Base-by-base conservation (phyloP, 805 yeast species). In the Pichia occidentalis region DNA sequence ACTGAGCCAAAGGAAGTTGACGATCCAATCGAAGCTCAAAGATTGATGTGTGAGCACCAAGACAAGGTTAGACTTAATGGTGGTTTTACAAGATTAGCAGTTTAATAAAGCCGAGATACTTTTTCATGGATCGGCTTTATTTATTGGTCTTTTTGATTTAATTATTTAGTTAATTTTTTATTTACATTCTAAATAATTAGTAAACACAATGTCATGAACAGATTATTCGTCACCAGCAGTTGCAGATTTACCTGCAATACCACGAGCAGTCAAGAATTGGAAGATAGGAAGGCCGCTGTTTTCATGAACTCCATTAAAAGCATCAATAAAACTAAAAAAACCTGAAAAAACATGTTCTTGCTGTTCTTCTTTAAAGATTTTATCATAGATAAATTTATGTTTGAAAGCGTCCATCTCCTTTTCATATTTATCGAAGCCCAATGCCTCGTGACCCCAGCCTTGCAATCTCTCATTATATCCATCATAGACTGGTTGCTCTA, bases 401-500 rank as follows among this genome's bases (percentile, higher is more conserved):
- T 92, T 92, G 70, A 92, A 90, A 1, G 65, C 84, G 44, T 82
- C 83, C 77, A 92, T 87, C 51, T 83, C 78, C 16, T 65, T 62
- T 43, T 73, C 73, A 57, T 71, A 85, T 39, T 70, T 68, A 5
- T 71, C 70, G 53, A 88, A 92, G 24, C 76, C 77, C 39, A 92
- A 68, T 13, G 73, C 73, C 22, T 81, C 81, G 56, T 85, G 84
- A 16, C 96, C 97, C 52, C 81, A 75, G 37, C 77, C 76, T 44
- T 71, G 70, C 49, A 87, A 68, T 54, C 76, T 74, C 21, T 69
- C 64, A 60, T 92, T 92, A 59, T 82, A 85, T 11, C 84, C 80
- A 34, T 84, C 94, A 57, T 85, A 92, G 10, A 88, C 94, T 0
- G 98, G 98, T 40, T 82, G 77, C 54, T 92, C 97, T 43, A 92